Evolutionary conservation across 1,284 basidiomycete species (phyloP).

Genomic region (Boletus sp.): DNA sequence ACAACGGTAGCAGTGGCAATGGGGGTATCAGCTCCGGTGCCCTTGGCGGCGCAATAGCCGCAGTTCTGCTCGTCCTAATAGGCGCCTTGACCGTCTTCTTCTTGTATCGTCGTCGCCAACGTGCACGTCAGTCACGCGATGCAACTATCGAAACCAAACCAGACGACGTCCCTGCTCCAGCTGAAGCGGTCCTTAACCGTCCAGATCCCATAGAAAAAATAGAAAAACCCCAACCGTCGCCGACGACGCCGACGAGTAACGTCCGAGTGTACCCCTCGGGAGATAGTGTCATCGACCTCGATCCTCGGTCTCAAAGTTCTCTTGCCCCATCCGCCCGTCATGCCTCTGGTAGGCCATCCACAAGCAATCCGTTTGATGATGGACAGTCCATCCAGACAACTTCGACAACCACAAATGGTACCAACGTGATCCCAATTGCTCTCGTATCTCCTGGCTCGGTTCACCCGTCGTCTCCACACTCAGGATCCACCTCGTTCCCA

Average conservation of each 20-base stretch:
- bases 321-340: conserved; percentile 29
- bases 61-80: conserved; percentile 57
- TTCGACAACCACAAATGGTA: conserved; percentile 65
- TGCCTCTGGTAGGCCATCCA: conserved; percentile 20
- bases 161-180: conserved; percentile 68
- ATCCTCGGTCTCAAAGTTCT: conserved; percentile 47
- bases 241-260: conserved; percentile 32
- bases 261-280: conserved; percentile 51
- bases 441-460: conserved; percentile 63
- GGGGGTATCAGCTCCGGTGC: conserved; percentile 62
- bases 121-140: conserved; percentile 27
- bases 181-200: conserved; percentile 71
- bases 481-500: conserved; percentile 25
- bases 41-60: conserved; percentile 71
- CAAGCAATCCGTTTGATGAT: conserved; percentile 74
- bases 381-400: conserved; percentile 72
- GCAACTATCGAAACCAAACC: conserved; percentile 45
- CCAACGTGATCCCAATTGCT: conserved; percentile 83
- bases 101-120: conserved; percentile 59
- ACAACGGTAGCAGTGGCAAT: conserved; percentile 19
- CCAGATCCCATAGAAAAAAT: conserved; percentile 76
- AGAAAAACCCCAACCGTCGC: conserved; percentile 50
- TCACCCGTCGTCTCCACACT: conserved; percentile 26
- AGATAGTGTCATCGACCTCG: conserved; percentile 55
- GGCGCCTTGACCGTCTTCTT: conserved; percentile 51